A percentile compares a stretch with the other conserved stretches of the same genome.
Evolutionary conservation across 148 eudicot genomes (phyloP).

Genomic region (Rhododendron williamsianum): DNA sequence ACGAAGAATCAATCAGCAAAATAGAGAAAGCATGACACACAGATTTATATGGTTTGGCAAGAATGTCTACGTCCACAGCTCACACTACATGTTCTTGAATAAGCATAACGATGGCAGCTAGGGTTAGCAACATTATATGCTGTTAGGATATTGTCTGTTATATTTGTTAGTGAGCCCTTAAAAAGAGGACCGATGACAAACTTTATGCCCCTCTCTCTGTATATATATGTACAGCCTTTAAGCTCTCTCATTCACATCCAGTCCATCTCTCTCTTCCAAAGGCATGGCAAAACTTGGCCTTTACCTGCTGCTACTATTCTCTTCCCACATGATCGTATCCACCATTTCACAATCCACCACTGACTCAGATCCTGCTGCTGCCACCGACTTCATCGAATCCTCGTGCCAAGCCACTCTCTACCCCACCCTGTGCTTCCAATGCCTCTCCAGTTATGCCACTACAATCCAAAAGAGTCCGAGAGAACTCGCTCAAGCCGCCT

Average conservation of each 20-base stretch:
- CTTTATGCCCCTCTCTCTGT: no score
- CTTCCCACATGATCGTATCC: neutral
- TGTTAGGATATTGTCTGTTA: neutral
- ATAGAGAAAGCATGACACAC: neutral
- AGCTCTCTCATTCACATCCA: neutral
- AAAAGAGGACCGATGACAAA: neutral
- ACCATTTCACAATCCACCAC: neutral
- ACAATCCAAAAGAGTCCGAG: slow-evolving; percentile 36
- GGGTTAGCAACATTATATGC: neutral
- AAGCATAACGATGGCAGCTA: neutral
- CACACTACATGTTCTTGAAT: neutral
- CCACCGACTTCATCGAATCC: slow-evolving; percentile 44
- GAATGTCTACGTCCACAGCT: neutral
- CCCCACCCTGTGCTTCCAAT: slow-evolving; percentile 51
- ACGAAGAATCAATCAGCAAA: neutral
- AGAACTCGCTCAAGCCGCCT: slow-evolving; percentile 44
- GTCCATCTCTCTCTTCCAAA: neutral
- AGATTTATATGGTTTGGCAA: neutral
- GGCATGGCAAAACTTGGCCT: slow-evolving; percentile 22
- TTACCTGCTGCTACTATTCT: slow-evolving; percentile 11
- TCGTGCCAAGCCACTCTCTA: slow-evolving; percentile 59
- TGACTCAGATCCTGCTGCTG: neutral
- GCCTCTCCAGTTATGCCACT: slow-evolving; percentile 40
- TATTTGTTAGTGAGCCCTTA: neutral
- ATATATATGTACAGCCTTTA: neutral